Evolutionary conservation across 2,329 filamentous ascomycete species (phyloP).

Genomic region (Pestalotiopsis sp.): DNA sequence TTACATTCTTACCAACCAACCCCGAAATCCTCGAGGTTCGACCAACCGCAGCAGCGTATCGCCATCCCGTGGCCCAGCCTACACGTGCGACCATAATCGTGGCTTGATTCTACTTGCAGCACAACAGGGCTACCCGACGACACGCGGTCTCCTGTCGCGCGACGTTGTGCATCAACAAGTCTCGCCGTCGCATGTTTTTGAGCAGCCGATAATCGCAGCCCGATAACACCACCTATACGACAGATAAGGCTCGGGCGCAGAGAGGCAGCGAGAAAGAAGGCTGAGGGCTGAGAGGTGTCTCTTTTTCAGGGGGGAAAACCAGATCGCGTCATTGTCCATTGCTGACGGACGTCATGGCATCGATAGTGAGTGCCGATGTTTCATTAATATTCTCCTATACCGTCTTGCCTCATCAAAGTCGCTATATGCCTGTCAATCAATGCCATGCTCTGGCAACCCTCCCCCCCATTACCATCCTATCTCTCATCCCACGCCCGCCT

Average conservation of each 20-base stretch:
- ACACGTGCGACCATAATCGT: constrained; percentile 8
- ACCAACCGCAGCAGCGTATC: constrained; percentile 10
- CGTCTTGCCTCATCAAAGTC: constrained; percentile 8
- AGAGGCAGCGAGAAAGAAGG: not conserved
- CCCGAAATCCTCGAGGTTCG: not conserved
- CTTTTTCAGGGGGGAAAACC: not conserved
- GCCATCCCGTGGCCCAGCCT: constrained; percentile 1
- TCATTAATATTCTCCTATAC: constrained; percentile 12
- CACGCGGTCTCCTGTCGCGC: not conserved
- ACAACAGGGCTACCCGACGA: not conserved
- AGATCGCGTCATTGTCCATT: constrained; percentile 3
- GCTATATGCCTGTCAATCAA: not conserved
- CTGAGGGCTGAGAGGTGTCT: not conserved
- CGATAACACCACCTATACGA: not conserved
- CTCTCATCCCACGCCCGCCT: constrained; percentile 3
- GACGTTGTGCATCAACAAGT: not conserved
- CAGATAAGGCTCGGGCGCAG: not conserved
- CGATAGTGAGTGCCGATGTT: constrained; percentile 31
- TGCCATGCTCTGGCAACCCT: not conserved
- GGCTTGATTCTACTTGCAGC: constrained; percentile 2
- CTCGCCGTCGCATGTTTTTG: not conserved
- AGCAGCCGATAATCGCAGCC: not conserved
- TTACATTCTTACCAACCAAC: not conserved
- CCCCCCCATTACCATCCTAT: constrained; percentile 5
- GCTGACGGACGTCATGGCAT: constrained; percentile 32